These are phyloP conservation scores for Usnea hakonensis DNA, from an alignment of 495 filamentous ascomycete genomes.

Conservation along the genomic window DNA sequence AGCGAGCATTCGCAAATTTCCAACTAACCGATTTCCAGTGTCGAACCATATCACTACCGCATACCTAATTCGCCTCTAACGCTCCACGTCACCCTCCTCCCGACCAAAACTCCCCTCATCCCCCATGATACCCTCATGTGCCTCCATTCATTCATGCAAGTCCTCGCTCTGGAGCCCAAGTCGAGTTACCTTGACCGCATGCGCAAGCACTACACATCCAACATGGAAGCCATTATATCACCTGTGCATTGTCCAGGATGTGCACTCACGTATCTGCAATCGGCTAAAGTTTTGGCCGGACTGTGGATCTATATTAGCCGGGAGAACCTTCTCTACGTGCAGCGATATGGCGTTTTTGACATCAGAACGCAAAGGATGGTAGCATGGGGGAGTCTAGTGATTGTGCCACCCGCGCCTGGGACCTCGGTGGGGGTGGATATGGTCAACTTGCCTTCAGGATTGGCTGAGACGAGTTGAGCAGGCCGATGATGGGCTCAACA, in stretches of 20 bases:
- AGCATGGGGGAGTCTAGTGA: background rate
- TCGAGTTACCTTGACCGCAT: background rate
- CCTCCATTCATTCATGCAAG: background rate
- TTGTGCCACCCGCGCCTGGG: background rate
- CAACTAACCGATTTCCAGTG: background rate
- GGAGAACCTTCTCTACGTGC: background rate
- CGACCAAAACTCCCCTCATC: background rate
- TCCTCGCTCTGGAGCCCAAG: background rate
- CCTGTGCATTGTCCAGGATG: background rate
- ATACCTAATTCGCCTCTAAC: background rate
- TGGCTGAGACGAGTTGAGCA: background rate
- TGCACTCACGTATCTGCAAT: background rate
- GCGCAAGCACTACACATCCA: background rate
- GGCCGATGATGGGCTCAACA: background rate
- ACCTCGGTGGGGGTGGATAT: background rate
- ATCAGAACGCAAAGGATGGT: background rate
- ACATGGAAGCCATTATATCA: background rate
- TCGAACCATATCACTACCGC: background rate
- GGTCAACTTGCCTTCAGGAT: background rate
- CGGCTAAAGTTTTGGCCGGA: background rate
- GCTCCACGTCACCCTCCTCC: background rate
- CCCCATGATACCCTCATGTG: background rate
- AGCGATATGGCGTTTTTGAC: background rate
- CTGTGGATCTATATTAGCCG: background rate
- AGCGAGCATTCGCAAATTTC: background rate